Base-by-base conservation (phyloP, 306 rosid species). In the Rosa persica region DNA sequence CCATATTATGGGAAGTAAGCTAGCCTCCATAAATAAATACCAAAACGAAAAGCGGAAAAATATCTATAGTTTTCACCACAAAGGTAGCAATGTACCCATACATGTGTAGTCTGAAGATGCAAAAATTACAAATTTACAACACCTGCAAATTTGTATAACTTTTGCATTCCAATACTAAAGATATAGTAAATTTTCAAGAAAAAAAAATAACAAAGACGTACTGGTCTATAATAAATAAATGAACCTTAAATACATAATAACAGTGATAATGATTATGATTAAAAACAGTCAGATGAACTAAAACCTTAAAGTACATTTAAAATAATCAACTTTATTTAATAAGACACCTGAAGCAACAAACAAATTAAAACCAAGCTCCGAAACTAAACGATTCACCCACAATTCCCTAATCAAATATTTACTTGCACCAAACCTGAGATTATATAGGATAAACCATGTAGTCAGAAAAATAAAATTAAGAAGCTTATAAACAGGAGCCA, bases 301-400 rank as follows among this genome's bases (percentile, higher is more conserved):
- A 4, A 62, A 61, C 15, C 34, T n/a, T n/a, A 22, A 17, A 17
- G 9, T 15, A 52, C 58, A 22, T 9, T 58, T 58, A 25, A 61
- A 27, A 2, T 13, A 23, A 61, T 61, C 38, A 60, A 60, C 4
- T 23, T 23, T 23, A 9, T 58, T 60, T 60, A 60, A 12, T 60
- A 19, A 60, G 5, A 61, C 40, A 64, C 69, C 69, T 64, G 69
- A 64, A 16, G 42, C 57, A 60, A 25, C 78, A 23, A 23, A 55
- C 77, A 74, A 10, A n/a, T 47, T 70, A 48, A 51, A 51, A 49
- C 42, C 46, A 8, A 12, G 38, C 66, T 22, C 61, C 1, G 10
- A 20, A 54, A n/a, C 66, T 25, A 5, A 11, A 61, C 5, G 19
- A 12, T 25, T 61, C 10, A 27, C 40, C 39, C 15, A 16, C 25